Evolutionary conservation across 495 filamentous ascomycete species (phyloP), one percentile per base, ranked within the genome.

Genomic region (Podospora pseudoanserina): DNA sequence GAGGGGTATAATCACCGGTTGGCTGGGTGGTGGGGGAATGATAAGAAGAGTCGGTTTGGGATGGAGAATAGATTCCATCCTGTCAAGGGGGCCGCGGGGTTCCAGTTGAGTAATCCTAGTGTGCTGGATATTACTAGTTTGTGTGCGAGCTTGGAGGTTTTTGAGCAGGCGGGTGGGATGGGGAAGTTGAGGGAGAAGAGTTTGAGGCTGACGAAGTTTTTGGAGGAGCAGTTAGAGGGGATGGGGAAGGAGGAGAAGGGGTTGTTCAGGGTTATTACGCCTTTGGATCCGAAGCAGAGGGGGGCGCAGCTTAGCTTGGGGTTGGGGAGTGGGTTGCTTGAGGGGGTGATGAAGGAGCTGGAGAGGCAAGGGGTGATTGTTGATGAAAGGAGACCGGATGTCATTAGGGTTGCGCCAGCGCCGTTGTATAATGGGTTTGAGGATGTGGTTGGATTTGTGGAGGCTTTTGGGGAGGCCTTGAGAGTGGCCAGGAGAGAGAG

Each of bases 21-120:
- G 34, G 85, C 88, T n/a, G 93, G 93, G 15, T 97, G 93, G 93
- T 97, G 92, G 92, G 93, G 93, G 55, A 88, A 88, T 67, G 88
- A 91, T 77, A 93, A 94, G 76, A 72, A 77, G 60, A 90, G 83
- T 27, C 84, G 93, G 2, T 97, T 97, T 77, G 79, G 77, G 26
- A 97, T 94, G 94, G 86, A 84, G 9, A 93, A 89, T 76, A 60
- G 71, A 83, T 98, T 97, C 76, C 79, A 86, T 49, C 93, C 94
- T 4, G 87, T 87, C 26, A 79, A 80, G 5, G 90, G 90, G 15
- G 90, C 90, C 3, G 86, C 86, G 1, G 90, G 89, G 6, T 92
- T 87, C 73, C 88, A 91, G 78, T 69, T 92, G 44, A 87, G 85
- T 60, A 92, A 92, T 72, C 89, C 90, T 0, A 86, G 82, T 59